Evolutionary conservation across 2,329 filamentous ascomycete species (phyloP).

Genomic region (Aspergillus flavus): DNA sequence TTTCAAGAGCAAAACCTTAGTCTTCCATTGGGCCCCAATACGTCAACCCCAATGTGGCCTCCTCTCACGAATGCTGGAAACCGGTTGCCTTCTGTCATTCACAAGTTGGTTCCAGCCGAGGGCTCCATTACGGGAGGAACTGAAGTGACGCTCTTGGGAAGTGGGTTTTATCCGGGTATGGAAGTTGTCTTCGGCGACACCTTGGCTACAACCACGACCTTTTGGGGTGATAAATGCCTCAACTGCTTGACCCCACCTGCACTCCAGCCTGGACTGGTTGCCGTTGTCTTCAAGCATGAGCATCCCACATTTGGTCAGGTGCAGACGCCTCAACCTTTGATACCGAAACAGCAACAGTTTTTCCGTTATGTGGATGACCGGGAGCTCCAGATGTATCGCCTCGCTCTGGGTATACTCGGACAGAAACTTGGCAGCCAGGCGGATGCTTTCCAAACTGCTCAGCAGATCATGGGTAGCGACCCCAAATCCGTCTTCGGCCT

Average conservation of each 20-base stretch:
- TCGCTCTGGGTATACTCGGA: conserved; percentile 48
- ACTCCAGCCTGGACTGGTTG: conserved; percentile 66
- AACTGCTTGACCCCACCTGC: conserved; percentile 78
- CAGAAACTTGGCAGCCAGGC: conserved; percentile 51
- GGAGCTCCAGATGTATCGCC: conserved; percentile 50
- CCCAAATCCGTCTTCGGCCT: conserved; percentile 52
- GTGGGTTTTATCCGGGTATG: conserved; percentile 75
- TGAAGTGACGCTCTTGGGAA: conserved; percentile 83
- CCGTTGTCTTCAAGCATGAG: conserved; percentile 67
- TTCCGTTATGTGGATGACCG: conserved; percentile 70
- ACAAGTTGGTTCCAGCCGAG: conserved; percentile 81
- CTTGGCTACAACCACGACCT: conserved; percentile 72
- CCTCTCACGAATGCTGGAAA: conserved; percentile 55
- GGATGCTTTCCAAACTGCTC: conserved; percentile 51
- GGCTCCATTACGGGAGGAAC: conserved; percentile 82
- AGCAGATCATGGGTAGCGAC: conserved; percentile 51
- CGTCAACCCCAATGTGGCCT: conserved; percentile 56
- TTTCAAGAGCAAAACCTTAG: conserved; percentile 40
- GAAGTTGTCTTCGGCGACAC: conserved; percentile 83
- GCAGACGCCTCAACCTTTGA: conserved; percentile 45
- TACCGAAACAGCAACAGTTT: conserved; percentile 53
- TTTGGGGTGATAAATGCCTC: conserved; percentile 77
- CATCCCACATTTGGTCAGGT: conserved; percentile 52
- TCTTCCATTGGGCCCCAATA: conserved; percentile 42
- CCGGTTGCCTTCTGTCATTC: conserved; percentile 66